phyloP scores from a whole-genome alignment of 169 alveolate species.

The Cryptosporidium xiaoi region DNA sequence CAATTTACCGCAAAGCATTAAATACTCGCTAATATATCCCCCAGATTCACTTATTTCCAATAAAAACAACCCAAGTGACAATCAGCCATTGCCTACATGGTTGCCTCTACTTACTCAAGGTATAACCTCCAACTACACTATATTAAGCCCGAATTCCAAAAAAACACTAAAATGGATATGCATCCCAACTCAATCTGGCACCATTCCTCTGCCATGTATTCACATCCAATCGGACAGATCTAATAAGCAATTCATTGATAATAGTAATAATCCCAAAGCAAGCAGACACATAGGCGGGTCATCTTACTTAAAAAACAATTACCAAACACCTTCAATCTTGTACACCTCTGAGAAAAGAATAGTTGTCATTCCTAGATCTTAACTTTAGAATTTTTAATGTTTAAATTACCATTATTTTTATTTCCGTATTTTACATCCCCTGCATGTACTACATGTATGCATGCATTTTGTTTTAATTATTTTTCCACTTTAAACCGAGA shows the following conservation, averaged over 20 bases:
- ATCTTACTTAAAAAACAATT: not conserved
- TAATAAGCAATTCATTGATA: conserved; percentile 25
- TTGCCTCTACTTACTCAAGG: conserved; percentile 58
- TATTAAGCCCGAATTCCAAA: conserved; percentile 30
- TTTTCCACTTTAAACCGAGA: conserved; percentile 2
- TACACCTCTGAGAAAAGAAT: conserved; percentile 63
- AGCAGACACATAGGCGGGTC: not conserved
- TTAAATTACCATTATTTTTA: not conserved
- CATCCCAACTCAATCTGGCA: conserved; percentile 65
- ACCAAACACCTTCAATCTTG: conserved; percentile 4
- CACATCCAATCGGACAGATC: conserved; percentile 52
- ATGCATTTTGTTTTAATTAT: not conserved
- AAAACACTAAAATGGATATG: conserved; percentile 28
- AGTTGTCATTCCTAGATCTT: conserved; percentile 31
- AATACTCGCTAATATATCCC: conserved; percentile 33
- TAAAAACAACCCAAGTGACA: not conserved
- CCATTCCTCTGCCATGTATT: conserved; percentile 54
- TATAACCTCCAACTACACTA: conserved; percentile 3
- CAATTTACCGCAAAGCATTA: conserved; percentile 21
- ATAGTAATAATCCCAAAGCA: not conserved
- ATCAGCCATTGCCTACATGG: conserved; percentile 33
- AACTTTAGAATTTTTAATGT: not conserved
- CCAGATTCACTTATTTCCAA: conserved; percentile 4
- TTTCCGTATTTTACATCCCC: not conserved
- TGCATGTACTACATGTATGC: not conserved